Evolutionary conservation across 257 asterid species (phyloP).

Genomic region (Nicotiana tomentosiformis): DNA sequence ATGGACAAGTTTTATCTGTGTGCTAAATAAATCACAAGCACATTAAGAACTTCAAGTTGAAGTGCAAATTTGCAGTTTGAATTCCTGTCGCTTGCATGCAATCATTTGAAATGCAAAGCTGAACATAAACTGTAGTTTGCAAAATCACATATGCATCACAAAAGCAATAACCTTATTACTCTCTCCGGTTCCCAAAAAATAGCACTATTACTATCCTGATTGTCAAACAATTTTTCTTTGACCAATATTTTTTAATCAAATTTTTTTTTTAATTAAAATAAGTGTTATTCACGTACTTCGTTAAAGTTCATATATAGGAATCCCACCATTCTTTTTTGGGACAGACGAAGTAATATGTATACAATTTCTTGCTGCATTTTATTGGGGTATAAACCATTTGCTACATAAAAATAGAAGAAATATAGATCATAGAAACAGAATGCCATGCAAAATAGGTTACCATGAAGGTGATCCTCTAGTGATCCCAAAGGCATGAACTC

Average conservation of each 20-base stretch:
- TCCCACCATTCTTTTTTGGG: background rate
- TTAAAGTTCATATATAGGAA: background rate
- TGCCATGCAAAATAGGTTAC: conserved; percentile 34
- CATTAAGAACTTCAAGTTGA: background rate
- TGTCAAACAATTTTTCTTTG: background rate
- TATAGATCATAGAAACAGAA: background rate
- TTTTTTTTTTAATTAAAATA: background rate
- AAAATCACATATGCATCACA: background rate
- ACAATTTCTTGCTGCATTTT: background rate
- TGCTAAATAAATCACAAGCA: background rate
- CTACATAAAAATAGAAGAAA: background rate
- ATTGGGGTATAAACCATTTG: background rate
- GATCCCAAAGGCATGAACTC: conserved; percentile 99
- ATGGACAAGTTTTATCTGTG: background rate
- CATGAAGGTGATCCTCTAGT: conserved; percentile 92
- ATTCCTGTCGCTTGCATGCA: background rate
- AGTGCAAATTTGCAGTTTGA: background rate
- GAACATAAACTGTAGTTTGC: background rate
- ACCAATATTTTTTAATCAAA: background rate
- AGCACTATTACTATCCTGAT: background rate
- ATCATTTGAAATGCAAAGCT: background rate
- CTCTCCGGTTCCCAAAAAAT: background rate
- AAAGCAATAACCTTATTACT: background rate
- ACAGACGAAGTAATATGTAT: background rate
- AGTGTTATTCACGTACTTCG: background rate